Evolutionary conservation across 768 basidiomycete genomes (phyloP), one percentile per base, ranked within the genome.

Genomic region (Lepiota venenata): DNA sequence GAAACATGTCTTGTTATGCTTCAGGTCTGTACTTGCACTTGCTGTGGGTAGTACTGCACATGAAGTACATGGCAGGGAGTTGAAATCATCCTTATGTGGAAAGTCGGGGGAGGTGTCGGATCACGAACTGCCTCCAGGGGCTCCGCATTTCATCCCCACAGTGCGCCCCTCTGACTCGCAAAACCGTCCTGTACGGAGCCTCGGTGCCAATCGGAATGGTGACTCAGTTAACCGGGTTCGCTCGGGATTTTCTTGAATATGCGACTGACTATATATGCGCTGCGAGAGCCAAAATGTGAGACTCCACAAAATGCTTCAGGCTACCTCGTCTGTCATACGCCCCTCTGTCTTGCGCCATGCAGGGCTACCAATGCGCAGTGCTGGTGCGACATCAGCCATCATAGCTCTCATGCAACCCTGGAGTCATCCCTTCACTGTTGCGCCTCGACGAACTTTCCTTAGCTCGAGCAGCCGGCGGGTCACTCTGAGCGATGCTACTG

Each of bases 401-500:
- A 21, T 40, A 7, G 22, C 29, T 18, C 21, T 54, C 15, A 22
- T 18, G 18, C 44, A 29, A 22, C 46, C 46, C n/a, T 21, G 32
- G 11, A 12, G 32, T 29, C 11, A 35, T 42, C 15, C 45, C 3
- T 18, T 35, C 25, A 21, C 29, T 8, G 15, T 22, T 15, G 8
- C 12, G 16, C 40, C 39, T 41, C 38, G 53, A 48, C 47, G 55
- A 20, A 57, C 56, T 8, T 38, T 57, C 45, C 18, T 50, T 16
- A 47, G 50, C 12, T 52, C 50, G 8, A 46, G 50, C 29, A n/a
- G n/a, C n/a, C 41, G 18, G n/a, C 15, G 38, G 18, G 25, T 10
- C 15, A n/a, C 40, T 2, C 21, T 40, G n/a, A 52, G 15, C 36
- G 29, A 39, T 25, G 8, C 50, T 60, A 60, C 60, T 36, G 61